phyloP scores from a whole-genome alignment of 208 protist species.

The Tritrichomonas foetus region DNA sequence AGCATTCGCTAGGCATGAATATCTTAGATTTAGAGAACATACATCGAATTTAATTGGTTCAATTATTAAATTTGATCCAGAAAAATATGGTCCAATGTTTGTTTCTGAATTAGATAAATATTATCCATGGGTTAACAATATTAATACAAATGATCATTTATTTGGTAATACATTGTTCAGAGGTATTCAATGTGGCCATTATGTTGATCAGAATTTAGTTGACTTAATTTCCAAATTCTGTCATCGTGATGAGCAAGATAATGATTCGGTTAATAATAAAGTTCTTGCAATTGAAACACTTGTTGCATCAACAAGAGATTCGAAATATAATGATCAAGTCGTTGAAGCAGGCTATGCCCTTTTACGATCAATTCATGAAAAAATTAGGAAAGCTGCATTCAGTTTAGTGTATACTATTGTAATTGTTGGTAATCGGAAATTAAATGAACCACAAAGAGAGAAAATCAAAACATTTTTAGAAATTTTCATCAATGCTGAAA shows the following conservation, averaged over 20 bases:
- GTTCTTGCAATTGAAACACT: neutral
- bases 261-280: neutral
- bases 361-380: neutral
- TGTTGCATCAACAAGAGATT: too few relatives aligned
- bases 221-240: neutral
- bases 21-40: neutral
- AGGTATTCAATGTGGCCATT: neutral
- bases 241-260: neutral
- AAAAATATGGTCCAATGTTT: neutral
- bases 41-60: neutral
- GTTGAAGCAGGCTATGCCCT: neutral
- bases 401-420: neutral
- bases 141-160: neutral
- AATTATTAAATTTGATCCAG: neutral
- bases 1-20: neutral
- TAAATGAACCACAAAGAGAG: neutral
- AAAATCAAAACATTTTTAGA: neutral
- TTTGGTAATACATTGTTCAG: neutral
- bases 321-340: neutral
- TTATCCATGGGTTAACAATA: neutral
- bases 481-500: neutral
- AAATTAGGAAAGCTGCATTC: slow-evolving; percentile 24
- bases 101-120: neutral
- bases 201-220: neutral
- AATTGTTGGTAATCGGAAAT: neutral